A percentile compares a stretch with the other conserved stretches of the same genome.
phyloP scores from a whole-genome alignment of 805 yeast species.

The Saccharomycopsis lassenensis region DNA sequence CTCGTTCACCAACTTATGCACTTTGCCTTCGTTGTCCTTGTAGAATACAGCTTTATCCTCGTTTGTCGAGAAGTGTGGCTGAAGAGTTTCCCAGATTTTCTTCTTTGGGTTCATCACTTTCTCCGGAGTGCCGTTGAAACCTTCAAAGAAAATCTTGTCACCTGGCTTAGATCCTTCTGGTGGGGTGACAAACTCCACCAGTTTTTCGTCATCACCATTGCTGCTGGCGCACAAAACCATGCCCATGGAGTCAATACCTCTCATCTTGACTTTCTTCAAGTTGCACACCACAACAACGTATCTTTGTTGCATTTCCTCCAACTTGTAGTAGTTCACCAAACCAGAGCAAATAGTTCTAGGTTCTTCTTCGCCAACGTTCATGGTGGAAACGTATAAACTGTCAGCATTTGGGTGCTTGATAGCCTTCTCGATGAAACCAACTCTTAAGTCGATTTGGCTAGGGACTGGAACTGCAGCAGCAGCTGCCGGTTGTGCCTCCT shows the following conservation, averaged over 20 bases:
- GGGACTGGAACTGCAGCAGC: constrained; percentile 62
- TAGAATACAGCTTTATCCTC: constrained; percentile 68
- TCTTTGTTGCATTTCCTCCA: constrained; percentile 95
- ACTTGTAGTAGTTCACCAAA: constrained; percentile 73
- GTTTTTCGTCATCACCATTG: constrained; percentile 39
- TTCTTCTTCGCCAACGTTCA: constrained; percentile 80
- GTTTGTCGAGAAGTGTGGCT: constrained; percentile 80
- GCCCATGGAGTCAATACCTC: constrained; percentile 91
- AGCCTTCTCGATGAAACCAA: constrained; percentile 95
- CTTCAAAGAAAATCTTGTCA: constrained; percentile 92
- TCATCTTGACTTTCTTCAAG: constrained; percentile 95
- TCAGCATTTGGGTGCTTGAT: constrained; percentile 97
- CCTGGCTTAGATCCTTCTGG: constrained; percentile 92
- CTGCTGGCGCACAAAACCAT: constrained; percentile 98
- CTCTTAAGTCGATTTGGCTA: constrained; percentile 81
- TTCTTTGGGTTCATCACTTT: constrained; percentile 93
- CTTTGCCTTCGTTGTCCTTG: constrained; percentile 64
- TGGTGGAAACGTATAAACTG: constrained; percentile 89
- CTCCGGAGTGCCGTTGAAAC: constrained; percentile 81
- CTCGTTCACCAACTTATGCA: constrained; percentile 60
- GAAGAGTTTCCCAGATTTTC: constrained; percentile 93
- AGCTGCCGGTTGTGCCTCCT: constrained; percentile 34
- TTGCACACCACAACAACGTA: constrained; percentile 86
- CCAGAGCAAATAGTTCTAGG: constrained; percentile 99
- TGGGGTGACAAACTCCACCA: constrained; percentile 93